Base-by-base conservation (phyloP, 805 yeast species). In the Sugiyamaella americana region DNA sequence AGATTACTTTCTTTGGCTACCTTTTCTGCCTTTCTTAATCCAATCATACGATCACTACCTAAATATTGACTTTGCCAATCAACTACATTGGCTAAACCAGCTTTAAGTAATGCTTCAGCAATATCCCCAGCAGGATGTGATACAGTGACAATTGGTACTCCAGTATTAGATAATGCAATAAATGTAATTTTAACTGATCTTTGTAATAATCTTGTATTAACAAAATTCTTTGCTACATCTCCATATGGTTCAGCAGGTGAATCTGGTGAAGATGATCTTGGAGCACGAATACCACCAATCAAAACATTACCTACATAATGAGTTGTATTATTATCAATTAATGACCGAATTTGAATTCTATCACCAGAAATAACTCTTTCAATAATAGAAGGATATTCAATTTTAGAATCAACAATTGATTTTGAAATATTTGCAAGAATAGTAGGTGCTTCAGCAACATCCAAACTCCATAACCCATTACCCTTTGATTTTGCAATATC, bases 301-400 rank as follows among this genome's bases (percentile, higher is more conserved):
- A 82, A 61, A 24, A 82, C 74, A 8, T 82, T 80, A 23, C 79
- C 68, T 23, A 76, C 72, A 37, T 73, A 75, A 50, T 84, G 93
- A 4, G 42, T 40, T 36, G 64, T 63, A n/a, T 65, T 64, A 41
- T 70, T 65, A 48, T 68, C 69, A 41, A 76, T 57, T 46, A 79
- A 53, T 10, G 79, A 61, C 36, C 94, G 75, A 10, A 78, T 75
- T 34, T 82, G 67, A n/a, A 86, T 63, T 41, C 95, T 69, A 65
- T 87, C 95, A 41, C 95, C 96, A 51, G 81, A 69, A 49, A 85
- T 72, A 26, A 82, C 93, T 57, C 75, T 79, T 64, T 87, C 95
- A 21, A 87, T 82, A 47, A 87, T 74, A 26, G 85, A 72, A 16
- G 71, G 64, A 41, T 76, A 63, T 21, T 80, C 77, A n/a, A 63